A percentile compares a stretch with the other conserved stretches of the same genome.
These are phyloP conservation scores for Ettlia oleoabundans DNA, from an alignment of 139 green algal species.

Conservation along the genomic window DNA sequence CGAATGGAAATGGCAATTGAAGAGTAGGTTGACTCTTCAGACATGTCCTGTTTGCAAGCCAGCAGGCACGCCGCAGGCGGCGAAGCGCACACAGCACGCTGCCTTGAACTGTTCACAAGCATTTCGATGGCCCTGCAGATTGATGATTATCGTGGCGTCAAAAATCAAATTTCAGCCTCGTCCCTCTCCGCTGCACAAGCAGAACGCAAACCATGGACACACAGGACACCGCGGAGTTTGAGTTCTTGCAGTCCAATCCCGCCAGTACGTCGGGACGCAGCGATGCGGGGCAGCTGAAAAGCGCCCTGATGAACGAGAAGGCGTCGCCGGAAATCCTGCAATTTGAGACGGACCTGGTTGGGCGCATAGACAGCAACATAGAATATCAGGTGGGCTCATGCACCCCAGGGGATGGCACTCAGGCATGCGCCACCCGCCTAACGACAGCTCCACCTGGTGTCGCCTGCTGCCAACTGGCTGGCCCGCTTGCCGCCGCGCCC, in stretches of 20 bases:
- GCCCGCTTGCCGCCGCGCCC: background rate
- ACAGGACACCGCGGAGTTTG: slow-evolving; percentile 13
- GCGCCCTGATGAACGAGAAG: slow-evolving; percentile 58
- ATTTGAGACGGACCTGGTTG: slow-evolving; percentile 52
- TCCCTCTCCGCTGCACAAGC: too few species aligned
- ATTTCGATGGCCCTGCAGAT: too few species aligned
- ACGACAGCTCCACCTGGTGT: background rate
- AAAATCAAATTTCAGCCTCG: too few species aligned
- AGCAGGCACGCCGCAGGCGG: too few species aligned
- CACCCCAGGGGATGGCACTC: background rate
- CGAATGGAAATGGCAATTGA: too few species aligned
- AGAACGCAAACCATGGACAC: too few species aligned
- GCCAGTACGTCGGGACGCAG: slow-evolving; percentile 17
- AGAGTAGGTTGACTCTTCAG: too few species aligned
- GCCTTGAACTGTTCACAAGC: too few species aligned
- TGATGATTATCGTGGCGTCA: too few species aligned
- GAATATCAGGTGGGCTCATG: slow-evolving; percentile 39
- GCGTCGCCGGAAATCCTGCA: slow-evolving; percentile 53
- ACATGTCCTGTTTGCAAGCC: too few species aligned
- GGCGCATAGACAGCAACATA: slow-evolving; percentile 44
- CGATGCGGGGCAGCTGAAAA: slow-evolving; percentile 43
- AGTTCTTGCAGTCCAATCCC: background rate
- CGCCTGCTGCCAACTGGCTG: background rate
- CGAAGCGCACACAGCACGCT: too few species aligned
- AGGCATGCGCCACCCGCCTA: background rate